Percentiles rank a stretch among this genome's conserved stretches.
phyloP scores from a whole-genome alignment of 495 filamentous ascomycete genomes.

The Lasiosphaeria ovina region DNA sequence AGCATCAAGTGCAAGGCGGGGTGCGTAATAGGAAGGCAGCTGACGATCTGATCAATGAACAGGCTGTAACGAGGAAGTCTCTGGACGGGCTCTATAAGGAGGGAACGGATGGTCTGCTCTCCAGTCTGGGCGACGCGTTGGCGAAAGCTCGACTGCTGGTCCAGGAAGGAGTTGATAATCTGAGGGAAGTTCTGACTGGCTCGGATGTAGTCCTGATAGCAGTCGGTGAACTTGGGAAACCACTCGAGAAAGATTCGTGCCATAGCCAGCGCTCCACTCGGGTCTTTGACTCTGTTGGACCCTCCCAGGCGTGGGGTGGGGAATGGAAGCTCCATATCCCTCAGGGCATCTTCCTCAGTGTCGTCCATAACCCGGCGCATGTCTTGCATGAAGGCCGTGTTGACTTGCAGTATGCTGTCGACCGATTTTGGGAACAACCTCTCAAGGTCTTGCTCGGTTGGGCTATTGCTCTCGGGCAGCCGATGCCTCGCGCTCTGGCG shows the following conservation, averaged over 20 bases:
- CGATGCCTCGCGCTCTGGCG: slow-evolving; percentile 61
- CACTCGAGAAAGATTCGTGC: slow-evolving; percentile 77
- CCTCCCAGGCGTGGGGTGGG: slow-evolving; percentile 42
- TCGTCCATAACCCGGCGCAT: slow-evolving; percentile 75
- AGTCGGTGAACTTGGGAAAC: slow-evolving; percentile 86
- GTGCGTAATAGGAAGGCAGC: slow-evolving; percentile 77
- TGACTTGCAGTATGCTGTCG: slow-evolving; percentile 72
- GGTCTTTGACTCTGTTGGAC: slow-evolving; percentile 60
- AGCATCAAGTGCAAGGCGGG: slow-evolving; percentile 75
- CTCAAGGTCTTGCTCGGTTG: slow-evolving; percentile 66
- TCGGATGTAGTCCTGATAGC: slow-evolving; percentile 87
- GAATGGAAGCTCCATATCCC: slow-evolving; percentile 55
- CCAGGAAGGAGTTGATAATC: slow-evolving; percentile 70
- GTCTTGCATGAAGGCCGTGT: slow-evolving; percentile 71
- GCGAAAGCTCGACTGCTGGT: slow-evolving; percentile 76
- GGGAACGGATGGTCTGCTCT: slow-evolving; percentile 86
- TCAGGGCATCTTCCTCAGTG: slow-evolving; percentile 75
- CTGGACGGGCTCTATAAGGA: slow-evolving; percentile 95
- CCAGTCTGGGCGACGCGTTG: slow-evolving; percentile 76
- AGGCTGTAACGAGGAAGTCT: slow-evolving; percentile 91
- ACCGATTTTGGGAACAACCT: slow-evolving; percentile 79
- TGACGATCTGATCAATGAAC: slow-evolving; percentile 91
- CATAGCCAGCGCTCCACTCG: slow-evolving; percentile 70
- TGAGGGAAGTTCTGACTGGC: slow-evolving; percentile 81
- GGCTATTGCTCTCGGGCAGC: slow-evolving; percentile 62